Evolutionary conservation across 345 rosid species (phyloP), one percentile per base, ranked within the genome.

Genomic region (Cardamine resedifolia): DNA sequence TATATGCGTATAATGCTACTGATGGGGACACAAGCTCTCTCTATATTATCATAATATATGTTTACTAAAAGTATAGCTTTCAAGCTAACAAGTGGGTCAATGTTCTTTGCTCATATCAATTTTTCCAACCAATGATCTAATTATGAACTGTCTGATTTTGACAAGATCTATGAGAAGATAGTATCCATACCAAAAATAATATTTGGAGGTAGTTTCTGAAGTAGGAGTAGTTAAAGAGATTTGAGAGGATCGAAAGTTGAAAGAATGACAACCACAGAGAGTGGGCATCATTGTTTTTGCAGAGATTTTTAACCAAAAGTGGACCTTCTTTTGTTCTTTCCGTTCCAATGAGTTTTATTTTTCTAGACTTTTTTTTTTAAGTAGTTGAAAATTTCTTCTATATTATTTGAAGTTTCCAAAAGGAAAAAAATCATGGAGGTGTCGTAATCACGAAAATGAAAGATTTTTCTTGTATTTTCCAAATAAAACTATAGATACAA

Each of bases 61-160:
- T 60, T 58, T 21, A 28, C 3, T 43, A 43, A 61, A 68, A 51
- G 74, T 67, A n/a, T n/a, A 68, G 57, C 49, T 75, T 52, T 75
- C 74, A 76, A 53, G 64, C 5, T 53, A 45, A 18, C 75, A 55
- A 69, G 65, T 76, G 75, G 79, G 59, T 53, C 65, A 53, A 62
- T 76, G 66, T 62, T 63, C 41, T 53, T 61, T 39, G 45, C 64
- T 31, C 58, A 59, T 59, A 67, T 62, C 70, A 75, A 52, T 18
- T 75, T 68, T 53, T 27, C 45, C 50, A 33, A 62, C 59, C 58
- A 69, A 69, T 75, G 70, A 75, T 68, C 36, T 33, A 61, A 53
- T 68, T 10, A 62, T 76, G 74, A 76, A 55, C 79, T 76, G 79
- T 60, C 70, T 69, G 75, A 63, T 76, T 68, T 53, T 75, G 79